Conservation (phyloP, 2,329 filamentous ascomycete genomes). For the Colletotrichum abscissum region DNA sequence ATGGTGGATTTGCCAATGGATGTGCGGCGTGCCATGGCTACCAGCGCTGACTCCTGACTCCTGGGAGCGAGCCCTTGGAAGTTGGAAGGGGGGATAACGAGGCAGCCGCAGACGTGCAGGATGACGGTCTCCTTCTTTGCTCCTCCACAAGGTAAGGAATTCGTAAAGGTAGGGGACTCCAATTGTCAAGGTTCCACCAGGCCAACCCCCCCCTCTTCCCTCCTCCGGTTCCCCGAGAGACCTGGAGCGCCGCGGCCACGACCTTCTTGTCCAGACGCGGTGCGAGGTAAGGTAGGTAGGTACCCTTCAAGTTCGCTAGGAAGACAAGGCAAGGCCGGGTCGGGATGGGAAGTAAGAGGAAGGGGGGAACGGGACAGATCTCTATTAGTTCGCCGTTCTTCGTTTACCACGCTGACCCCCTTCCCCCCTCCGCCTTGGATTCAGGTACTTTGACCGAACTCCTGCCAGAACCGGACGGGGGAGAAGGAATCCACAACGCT, state of each 20-base stretch:
- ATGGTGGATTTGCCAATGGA: background rate
- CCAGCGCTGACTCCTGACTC: background rate
- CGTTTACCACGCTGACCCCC: too few species aligned
- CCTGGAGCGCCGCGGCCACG: background rate
- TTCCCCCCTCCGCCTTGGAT: background rate
- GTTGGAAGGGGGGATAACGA: background rate
- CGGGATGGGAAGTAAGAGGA: background rate
- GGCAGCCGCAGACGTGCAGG: background rate
- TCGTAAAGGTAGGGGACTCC: background rate
- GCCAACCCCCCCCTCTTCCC: background rate
- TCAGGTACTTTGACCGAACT: background rate
- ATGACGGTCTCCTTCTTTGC: background rate
- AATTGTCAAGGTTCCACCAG: background rate
- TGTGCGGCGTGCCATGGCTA: background rate
- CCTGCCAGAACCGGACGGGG: background rate
- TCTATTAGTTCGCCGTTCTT: background rate
- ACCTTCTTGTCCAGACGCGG: slow-evolving; percentile 7
- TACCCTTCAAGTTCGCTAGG: background rate
- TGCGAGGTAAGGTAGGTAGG: background rate
- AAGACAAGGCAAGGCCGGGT: background rate
- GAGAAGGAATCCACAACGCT: background rate
- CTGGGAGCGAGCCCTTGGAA: too few species aligned
- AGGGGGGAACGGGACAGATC: background rate
- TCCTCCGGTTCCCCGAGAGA: background rate
- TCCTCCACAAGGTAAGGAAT: background rate